These are phyloP conservation scores for Hydrangea macrophylla DNA, from an alignment of 148 eudicot genomes.

Conservation along the genomic window DNA sequence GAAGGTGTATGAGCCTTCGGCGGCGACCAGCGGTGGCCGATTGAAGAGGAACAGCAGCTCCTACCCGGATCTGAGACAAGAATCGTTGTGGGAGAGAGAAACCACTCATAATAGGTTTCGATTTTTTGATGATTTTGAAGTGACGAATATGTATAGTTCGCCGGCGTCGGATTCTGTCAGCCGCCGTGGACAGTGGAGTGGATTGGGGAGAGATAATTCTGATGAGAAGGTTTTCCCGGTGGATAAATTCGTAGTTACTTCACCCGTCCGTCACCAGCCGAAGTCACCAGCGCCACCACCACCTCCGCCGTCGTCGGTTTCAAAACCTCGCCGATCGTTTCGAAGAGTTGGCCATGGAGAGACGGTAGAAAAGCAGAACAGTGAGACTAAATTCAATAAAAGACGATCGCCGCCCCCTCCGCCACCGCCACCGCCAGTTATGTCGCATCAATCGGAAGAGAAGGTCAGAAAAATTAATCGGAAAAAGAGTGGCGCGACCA, in stretches of 20 bases:
- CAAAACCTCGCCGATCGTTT: constrained; percentile 25
- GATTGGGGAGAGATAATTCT: constrained; percentile 22
- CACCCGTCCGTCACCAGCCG: constrained; percentile 26
- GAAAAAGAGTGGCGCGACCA: constrained; percentile 46
- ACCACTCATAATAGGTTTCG: constrained; percentile 28
- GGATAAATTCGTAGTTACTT: constrained; percentile 34
- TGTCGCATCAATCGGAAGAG: constrained; percentile 14
- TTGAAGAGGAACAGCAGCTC: constrained; percentile 58
- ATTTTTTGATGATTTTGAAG: constrained; percentile 58
- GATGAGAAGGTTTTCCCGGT: constrained; percentile 50
- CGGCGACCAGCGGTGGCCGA: constrained; percentile 24
- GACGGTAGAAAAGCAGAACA: constrained; percentile 21
- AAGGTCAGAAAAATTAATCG: constrained; percentile 19
- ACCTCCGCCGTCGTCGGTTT: constrained; percentile 19
- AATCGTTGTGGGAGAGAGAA: constrained; percentile 39
- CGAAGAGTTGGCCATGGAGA: constrained; percentile 22
- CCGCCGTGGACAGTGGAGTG: constrained; percentile 22
- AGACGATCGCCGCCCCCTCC: constrained; percentile 27
- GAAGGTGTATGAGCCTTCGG: constrained; percentile 23
- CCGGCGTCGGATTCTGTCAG: constrained; percentile 18
- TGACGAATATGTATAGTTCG: constrained; percentile 27
- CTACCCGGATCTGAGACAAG: constrained; percentile 52
- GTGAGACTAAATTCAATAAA: not conserved
- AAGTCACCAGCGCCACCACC: constrained; percentile 13
- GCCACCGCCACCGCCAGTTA: constrained; percentile 20